Evolutionary conservation across 78 protist species (phyloP).

Genomic region (Diacronema lutheri): DNA sequence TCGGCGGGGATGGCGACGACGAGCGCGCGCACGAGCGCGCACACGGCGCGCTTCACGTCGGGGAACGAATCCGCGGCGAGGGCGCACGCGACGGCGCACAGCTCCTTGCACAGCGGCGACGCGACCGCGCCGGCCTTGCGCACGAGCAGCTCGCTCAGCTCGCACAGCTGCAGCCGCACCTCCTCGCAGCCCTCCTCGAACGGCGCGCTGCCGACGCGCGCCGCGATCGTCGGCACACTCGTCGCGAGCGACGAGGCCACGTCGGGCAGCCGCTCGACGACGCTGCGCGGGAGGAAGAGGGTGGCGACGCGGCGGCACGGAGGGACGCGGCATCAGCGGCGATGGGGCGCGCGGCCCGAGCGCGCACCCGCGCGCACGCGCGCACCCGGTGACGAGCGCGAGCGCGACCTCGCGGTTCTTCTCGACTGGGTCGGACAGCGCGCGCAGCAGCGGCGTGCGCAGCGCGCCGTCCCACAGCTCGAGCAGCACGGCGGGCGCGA

Average conservation of each 20-base stretch:
- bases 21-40: not conserved
- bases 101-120: not conserved
- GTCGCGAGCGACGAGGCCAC: not conserved
- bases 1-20: not conserved
- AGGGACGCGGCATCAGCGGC: too few relatives aligned
- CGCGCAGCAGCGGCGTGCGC: not conserved
- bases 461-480: not conserved
- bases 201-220: not conserved
- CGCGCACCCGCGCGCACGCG: too few relatives aligned
- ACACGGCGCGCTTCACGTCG: not conserved
- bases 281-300: too few relatives aligned
- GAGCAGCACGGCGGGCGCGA: not conserved
- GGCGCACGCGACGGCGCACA: too few relatives aligned
- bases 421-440: constrained; percentile 4
- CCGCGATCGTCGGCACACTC: not conserved
- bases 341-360: too few relatives aligned
- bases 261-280: not conserved
- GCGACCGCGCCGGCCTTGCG: not conserved
- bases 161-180: not conserved
- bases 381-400: not conserved
- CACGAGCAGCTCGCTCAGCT: not conserved
- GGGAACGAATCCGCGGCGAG: not conserved
- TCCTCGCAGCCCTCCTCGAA: not conserved
- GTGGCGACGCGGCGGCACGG: too few relatives aligned
- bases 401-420: not conserved